Evolutionary conservation across 2,329 filamentous ascomycete genomes (phyloP).

Genomic region (Colletotrichum gigasporum): DNA sequence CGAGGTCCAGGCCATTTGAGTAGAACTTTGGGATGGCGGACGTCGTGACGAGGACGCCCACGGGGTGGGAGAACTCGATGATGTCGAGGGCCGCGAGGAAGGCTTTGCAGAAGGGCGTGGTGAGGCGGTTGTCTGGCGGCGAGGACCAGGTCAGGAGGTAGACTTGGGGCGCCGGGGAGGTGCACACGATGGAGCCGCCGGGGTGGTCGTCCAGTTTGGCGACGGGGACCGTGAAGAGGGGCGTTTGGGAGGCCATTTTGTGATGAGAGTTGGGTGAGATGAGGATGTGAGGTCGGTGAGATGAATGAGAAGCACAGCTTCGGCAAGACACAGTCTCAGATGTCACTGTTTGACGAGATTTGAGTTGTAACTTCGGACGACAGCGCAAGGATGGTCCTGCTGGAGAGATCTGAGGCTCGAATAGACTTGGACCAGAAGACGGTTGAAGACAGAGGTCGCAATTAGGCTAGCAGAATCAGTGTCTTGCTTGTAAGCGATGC

Average conservation of each 20-base stretch:
- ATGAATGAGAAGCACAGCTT: background rate
- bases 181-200: conserved; percentile 70
- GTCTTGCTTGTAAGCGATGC: background rate
- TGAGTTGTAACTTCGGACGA: background rate
- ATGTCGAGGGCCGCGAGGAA: conserved; percentile 79
- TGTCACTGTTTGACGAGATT: background rate
- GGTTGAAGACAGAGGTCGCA: background rate
- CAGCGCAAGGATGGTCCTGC: no score
- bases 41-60: conserved; percentile 79
- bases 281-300: background rate
- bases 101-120: conserved; percentile 72
- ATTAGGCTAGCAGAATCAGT: no score
- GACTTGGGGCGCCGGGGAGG: conserved; percentile 65
- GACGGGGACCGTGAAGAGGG: conserved; percentile 70
- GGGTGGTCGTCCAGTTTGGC: conserved; percentile 52
- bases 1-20: conserved; percentile 83
- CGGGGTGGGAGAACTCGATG: conserved; percentile 70
- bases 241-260: conserved; percentile 39
- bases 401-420: background rate
- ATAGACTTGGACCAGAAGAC: background rate
- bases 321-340: background rate
- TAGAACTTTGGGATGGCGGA: conserved; percentile 82
- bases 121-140: conserved; percentile 80
- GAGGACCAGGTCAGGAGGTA: conserved; percentile 79
- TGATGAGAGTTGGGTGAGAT: background rate